These are phyloP conservation scores for Geranomyces variabilis DNA, from an alignment of 192 early-diverging fungal species.

Conservation along the genomic window DNA sequence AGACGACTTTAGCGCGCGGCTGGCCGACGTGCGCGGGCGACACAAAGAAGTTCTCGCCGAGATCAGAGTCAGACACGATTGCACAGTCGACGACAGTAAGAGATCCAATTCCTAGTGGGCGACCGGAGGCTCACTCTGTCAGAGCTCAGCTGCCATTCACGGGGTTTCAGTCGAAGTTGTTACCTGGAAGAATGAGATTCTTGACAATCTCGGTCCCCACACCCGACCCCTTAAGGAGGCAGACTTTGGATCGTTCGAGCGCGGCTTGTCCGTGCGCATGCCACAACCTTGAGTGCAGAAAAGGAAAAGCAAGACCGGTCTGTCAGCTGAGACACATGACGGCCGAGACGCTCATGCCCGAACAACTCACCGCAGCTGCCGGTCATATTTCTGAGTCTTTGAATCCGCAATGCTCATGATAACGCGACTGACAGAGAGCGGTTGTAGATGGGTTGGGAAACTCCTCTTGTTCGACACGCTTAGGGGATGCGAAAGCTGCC, in stretches of 20 bases:
- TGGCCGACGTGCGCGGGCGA: constrained; percentile 64
- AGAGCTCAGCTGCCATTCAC: not conserved
- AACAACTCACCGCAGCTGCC: constrained; percentile 80
- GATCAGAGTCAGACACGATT: constrained; percentile 66
- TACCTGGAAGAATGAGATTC: constrained; percentile 94
- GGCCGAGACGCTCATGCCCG: too few relatives aligned
- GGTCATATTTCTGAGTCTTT: constrained; percentile 83
- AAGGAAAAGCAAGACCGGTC: not conserved
- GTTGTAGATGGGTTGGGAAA: too few relatives aligned
- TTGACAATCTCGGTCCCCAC: constrained; percentile 91
- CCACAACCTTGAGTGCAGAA: constrained; percentile 76
- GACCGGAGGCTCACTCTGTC: too few relatives aligned
- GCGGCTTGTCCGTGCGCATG: constrained; percentile 85
- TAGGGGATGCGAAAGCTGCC: too few relatives aligned
- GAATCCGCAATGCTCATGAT: too few relatives aligned
- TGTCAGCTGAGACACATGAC: too few relatives aligned
- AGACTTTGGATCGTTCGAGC: constrained; percentile 81
- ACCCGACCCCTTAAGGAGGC: constrained; percentile 81
- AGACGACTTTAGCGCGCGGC: constrained; percentile 64
- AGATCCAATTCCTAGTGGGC: constrained; percentile 80
- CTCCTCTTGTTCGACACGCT: too few relatives aligned
- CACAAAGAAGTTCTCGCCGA: constrained; percentile 94
- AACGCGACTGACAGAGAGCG: too few relatives aligned
- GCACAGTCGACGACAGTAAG: constrained; percentile 84
- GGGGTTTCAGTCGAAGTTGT: too few relatives aligned